These are phyloP conservation scores for Daldinia decipiens DNA, from an alignment of 495 filamentous ascomycete genomes.

Conservation along the genomic window DNA sequence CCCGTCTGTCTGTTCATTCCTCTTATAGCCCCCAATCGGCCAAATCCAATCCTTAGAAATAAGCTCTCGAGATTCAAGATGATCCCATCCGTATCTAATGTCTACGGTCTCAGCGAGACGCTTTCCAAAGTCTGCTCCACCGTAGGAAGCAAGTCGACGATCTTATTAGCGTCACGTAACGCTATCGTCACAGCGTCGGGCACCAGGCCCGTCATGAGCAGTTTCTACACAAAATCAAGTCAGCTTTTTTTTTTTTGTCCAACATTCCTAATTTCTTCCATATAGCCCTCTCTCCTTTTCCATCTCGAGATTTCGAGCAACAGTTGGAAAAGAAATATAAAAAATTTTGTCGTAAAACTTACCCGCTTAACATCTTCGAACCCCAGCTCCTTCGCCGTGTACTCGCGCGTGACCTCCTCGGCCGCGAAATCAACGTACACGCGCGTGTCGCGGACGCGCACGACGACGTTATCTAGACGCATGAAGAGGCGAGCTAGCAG, in stretches of 20 bases:
- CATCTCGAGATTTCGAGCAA: too few species aligned
- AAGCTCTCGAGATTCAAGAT: not conserved
- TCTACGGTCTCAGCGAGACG: slow-evolving; percentile 45
- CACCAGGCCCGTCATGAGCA: slow-evolving; percentile 68
- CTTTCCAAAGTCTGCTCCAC: slow-evolving; percentile 66
- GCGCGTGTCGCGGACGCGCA: slow-evolving; percentile 87
- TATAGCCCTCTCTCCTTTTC: not conserved
- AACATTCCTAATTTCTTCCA: not conserved
- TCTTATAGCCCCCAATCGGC: slow-evolving; percentile 10
- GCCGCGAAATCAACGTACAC: slow-evolving; percentile 89
- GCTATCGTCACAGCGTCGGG: slow-evolving; percentile 78
- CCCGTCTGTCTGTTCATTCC: not conserved
- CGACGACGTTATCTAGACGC: slow-evolving; percentile 87
- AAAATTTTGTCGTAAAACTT: slow-evolving; percentile 38
- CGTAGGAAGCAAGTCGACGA: slow-evolving; percentile 77
- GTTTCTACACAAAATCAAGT: slow-evolving; percentile 60
- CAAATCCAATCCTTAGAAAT: not conserved
- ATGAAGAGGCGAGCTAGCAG: slow-evolving; percentile 91
- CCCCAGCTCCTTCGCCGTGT: slow-evolving; percentile 79
- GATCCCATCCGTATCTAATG: not conserved
- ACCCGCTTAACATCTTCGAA: slow-evolving; percentile 83
- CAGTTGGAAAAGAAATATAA: too few species aligned
- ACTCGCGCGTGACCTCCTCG: slow-evolving; percentile 88
- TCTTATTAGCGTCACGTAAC: slow-evolving; percentile 83
- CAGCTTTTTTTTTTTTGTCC: slow-evolving; percentile 1